Evolutionary conservation across 805 yeast genomes (phyloP).

Genomic region (Gaillardinia entomophila): DNA sequence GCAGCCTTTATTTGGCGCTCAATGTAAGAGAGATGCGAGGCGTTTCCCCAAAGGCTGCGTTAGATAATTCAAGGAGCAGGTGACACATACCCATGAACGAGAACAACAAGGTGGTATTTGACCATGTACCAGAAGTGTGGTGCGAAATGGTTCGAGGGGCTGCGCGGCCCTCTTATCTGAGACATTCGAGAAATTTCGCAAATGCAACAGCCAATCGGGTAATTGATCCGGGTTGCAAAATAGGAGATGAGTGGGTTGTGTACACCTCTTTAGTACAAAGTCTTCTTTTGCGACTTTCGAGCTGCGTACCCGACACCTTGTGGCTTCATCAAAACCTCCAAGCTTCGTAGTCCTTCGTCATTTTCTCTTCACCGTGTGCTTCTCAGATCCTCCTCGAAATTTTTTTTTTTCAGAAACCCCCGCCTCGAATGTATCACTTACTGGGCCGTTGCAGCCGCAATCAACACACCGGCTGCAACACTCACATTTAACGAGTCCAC

Average conservation of each 20-base stretch:
- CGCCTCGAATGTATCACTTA: conserved; percentile 4
- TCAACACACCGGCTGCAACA: conserved; percentile 75
- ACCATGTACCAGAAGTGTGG: too few relatives aligned
- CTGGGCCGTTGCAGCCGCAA: too few relatives aligned
- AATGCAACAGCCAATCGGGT: too few relatives aligned
- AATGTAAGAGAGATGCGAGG: conserved; percentile 60
- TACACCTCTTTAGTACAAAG: too few relatives aligned
- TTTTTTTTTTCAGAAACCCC: not conserved
- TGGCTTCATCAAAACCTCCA: too few relatives aligned
- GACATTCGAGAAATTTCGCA: too few relatives aligned
- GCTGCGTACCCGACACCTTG: too few relatives aligned
- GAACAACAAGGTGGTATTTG: conserved; percentile 56
- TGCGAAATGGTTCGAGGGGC: too few relatives aligned
- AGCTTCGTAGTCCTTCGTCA: not conserved
- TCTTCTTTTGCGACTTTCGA: too few relatives aligned
- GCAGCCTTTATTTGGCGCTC: conserved; percentile 18
- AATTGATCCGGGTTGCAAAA: too few relatives aligned
- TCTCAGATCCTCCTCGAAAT: not conserved
- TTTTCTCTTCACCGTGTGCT: not conserved
- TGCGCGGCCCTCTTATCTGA: too few relatives aligned
- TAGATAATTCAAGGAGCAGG: conserved; percentile 6
- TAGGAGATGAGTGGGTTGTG: too few relatives aligned
- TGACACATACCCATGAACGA: conserved; percentile 64
- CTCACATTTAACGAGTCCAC: conserved; percentile 86
- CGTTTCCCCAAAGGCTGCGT: conserved; percentile 64